Conservation (phyloP, 257 asterid genomes). For the Avicennia marina region DNA sequence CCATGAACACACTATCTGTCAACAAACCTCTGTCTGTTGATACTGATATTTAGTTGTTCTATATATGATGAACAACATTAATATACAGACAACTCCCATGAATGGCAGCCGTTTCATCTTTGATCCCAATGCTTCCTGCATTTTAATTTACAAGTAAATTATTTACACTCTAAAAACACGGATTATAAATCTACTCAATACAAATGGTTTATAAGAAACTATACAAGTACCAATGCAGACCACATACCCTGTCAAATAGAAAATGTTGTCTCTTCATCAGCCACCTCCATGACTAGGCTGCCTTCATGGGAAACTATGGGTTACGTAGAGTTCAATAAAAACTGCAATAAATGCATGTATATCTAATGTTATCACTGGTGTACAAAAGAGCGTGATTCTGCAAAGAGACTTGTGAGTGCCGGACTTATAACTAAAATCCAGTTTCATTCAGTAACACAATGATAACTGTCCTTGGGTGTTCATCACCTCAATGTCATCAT, state of each 20-base stretch:
- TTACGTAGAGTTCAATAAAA: slow-evolving; percentile 25
- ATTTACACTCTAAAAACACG: background rate
- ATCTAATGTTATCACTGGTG: slow-evolving; percentile 9
- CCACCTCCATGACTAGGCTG: slow-evolving; percentile 60
- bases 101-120: slow-evolving; percentile 80
- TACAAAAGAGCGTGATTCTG: too few species aligned
- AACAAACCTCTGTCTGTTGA: slow-evolving; percentile 70
- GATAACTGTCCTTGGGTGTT: too few species aligned
- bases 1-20: background rate
- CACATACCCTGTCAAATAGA: slow-evolving; percentile 56
- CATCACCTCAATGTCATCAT: too few species aligned
- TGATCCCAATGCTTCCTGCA: slow-evolving; percentile 68
- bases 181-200: background rate
- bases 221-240: background rate
- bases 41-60: slow-evolving; percentile 80
- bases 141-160: slow-evolving; percentile 9
- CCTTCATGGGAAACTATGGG: slow-evolving; percentile 48
- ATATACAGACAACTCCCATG: slow-evolving; percentile 64
- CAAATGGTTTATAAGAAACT: slow-evolving; percentile 1
- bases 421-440: too few species aligned
- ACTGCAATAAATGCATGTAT: slow-evolving; percentile 30
- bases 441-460: too few species aligned
- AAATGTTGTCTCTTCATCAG: slow-evolving; percentile 52
- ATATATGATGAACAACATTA: slow-evolving; percentile 70
- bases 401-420: too few species aligned